Conservation (phyloP, 345 rosid species). For the Moricandia moricandioides region DNA sequence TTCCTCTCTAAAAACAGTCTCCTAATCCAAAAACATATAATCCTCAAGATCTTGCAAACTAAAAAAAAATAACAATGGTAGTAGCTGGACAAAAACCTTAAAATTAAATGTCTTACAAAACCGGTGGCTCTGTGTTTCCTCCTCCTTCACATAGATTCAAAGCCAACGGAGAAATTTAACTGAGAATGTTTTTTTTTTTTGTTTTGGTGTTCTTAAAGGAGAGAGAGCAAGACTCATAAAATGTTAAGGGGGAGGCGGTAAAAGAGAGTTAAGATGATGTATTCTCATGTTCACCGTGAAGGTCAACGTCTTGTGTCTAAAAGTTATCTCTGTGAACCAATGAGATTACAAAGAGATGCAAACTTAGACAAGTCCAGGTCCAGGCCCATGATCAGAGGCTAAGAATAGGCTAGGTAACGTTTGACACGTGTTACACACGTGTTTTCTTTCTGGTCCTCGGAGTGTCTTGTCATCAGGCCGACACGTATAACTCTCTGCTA, state of each 20-base stretch:
- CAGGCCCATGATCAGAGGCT: constrained; percentile 35
- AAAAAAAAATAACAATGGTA: not conserved
- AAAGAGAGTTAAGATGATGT: constrained; percentile 9
- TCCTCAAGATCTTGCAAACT: not conserved
- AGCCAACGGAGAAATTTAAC: constrained; percentile 9
- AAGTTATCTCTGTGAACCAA: constrained; percentile 23
- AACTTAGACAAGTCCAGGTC: constrained; percentile 24
- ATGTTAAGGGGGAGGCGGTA: constrained; percentile 15
- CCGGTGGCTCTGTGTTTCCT: constrained; percentile 8
- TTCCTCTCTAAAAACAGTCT: not conserved
- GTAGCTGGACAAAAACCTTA: constrained; percentile 14
- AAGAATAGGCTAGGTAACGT: constrained; percentile 6
- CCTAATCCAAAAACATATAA: not conserved
- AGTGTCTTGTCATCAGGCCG: not conserved
- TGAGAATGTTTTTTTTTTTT: not conserved
- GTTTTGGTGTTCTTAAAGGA: not conserved
- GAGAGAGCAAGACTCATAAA: constrained; percentile 2
- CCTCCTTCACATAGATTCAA: constrained; percentile 13
- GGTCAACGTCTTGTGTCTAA: constrained; percentile 28
- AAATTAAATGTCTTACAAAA: not conserved
- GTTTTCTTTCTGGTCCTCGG: not conserved
- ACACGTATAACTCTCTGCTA: constrained; percentile 19
- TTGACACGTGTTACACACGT: constrained; percentile 36
- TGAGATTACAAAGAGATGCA: not conserved
- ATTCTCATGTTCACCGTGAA: constrained; percentile 25